Evolutionary conservation across 176 grass and related monocot genomes (phyloP).

Genomic region (Oryza nivara): DNA sequence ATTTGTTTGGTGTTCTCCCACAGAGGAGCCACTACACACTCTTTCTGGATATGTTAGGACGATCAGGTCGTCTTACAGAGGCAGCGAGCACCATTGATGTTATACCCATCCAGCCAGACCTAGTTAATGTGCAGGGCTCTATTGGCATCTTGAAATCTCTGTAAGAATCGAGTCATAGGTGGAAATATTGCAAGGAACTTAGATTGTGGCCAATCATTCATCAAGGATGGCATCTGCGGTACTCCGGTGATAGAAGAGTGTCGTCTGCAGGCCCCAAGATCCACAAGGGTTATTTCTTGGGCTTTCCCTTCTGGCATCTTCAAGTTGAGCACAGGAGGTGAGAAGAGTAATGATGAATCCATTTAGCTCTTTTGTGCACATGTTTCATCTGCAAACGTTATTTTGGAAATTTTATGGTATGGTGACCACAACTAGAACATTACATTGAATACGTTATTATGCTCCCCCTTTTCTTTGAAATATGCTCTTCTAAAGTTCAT

Average conservation of each 20-base stretch:
- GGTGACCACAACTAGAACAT: neutral
- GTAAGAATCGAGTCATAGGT: constrained; percentile 15
- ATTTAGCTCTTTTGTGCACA: neutral
- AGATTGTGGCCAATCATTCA: constrained; percentile 29
- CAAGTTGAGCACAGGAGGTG: constrained; percentile 4
- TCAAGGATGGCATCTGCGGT: constrained; percentile 45
- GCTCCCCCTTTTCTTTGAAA: neutral
- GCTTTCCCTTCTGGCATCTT: constrained; percentile 6
- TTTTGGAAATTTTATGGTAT: constrained; percentile 8
- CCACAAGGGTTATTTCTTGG: neutral
- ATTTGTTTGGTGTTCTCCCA: constrained; percentile 53
- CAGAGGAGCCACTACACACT: constrained; percentile 67
- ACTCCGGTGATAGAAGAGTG: constrained; percentile 42
- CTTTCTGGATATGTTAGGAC: constrained; percentile 74
- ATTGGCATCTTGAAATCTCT: constrained; percentile 41
- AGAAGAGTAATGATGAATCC: constrained; percentile 3
- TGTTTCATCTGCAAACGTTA: neutral
- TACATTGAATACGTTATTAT: constrained; percentile 7
- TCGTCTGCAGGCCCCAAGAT: constrained; percentile 26
- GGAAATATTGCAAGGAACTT: constrained; percentile 37
- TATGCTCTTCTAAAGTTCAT: neutral
- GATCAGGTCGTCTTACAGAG: constrained; percentile 60
- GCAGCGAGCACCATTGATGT: constrained; percentile 49
- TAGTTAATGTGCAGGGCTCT: constrained; percentile 37
- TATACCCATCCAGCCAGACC: constrained; percentile 51